Evolutionary conservation across 2,329 filamentous ascomycete genomes (phyloP), one percentile per base, ranked within the genome.

Genomic region (Pestalotiopsis sp.): DNA sequence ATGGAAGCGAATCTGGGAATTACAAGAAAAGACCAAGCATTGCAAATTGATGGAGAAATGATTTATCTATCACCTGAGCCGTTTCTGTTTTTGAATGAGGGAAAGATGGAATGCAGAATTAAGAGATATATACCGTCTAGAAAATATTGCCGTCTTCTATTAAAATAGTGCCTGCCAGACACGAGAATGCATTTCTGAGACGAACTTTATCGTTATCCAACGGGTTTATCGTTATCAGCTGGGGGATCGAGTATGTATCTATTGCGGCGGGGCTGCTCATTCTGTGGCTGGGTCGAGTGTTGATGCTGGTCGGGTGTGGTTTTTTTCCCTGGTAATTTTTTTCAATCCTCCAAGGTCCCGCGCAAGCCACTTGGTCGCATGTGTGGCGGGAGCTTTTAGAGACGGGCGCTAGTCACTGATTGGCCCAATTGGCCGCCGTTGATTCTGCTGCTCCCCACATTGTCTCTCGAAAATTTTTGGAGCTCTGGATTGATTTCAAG

Each of bases 381-480:
- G n/a, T 59, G 62, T 68, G 67, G 67, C 56, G 63, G 62, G 45
- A 68, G 67, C 67, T 68, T 23, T 9, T 52, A 52, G 56, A 20
- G 56, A 11, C 9, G 25, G 25, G 45, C 23, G 49, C 45, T 38
- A 66, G 31, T 12, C 12, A 14, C 41, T 56, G 45, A 66, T 66
- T 66, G 63, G 63, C 17, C 27, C 23, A 56, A 52, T 66, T 9
- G 5, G 38, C 45, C 13, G 4, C n/a, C 31, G 17, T 49, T 52
- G 41, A 66, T 66, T 27, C 52, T 59, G 52, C 5, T 27, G 66
- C 69, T 71, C 72, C 71, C 72, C 71, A 73, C 72, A 73, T 41
- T 62, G 62, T 13, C 62, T 62, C 72, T 72, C 73, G 73, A 77
- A 77, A 77, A 74, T 67, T 75, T 75, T 77, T 77, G 76, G 76